Evolutionary conservation across 2,329 filamentous ascomycete species (phyloP).

Genomic region (Stemphylium beticola): DNA sequence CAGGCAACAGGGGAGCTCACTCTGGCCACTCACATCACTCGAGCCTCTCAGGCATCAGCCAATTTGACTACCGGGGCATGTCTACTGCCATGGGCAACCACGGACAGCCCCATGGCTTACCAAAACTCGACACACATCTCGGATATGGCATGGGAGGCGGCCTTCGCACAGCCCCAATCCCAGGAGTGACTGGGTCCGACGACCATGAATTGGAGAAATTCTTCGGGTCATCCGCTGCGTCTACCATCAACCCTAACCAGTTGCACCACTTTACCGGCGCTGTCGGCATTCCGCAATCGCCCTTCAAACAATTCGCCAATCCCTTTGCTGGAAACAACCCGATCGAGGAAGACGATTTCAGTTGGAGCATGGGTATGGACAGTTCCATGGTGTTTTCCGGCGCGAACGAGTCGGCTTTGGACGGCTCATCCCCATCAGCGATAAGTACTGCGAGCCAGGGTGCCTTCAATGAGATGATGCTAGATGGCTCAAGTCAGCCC

Average conservation of each 20-base stretch:
- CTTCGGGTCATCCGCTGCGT: slow-evolving; percentile 64
- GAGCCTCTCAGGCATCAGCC: slow-evolving; percentile 72
- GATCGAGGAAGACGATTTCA: slow-evolving; percentile 77
- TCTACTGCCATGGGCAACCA: slow-evolving; percentile 70
- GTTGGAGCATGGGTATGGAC: slow-evolving; percentile 85
- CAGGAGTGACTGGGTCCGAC: slow-evolving; percentile 60
- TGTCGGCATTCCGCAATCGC: slow-evolving; percentile 64
- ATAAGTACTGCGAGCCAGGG: slow-evolving; percentile 95
- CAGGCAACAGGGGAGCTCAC: slow-evolving; percentile 58
- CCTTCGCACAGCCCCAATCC: slow-evolving; percentile 73
- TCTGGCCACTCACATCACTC: slow-evolving; percentile 70
- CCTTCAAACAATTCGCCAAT: slow-evolving; percentile 47
- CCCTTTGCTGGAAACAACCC: slow-evolving; percentile 66
- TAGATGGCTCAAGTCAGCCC: slow-evolving; percentile 68
- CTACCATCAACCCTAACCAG: slow-evolving; percentile 69
- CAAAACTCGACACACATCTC: slow-evolving; percentile 84
- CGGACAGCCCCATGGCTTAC: slow-evolving; percentile 70
- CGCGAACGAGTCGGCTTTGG: slow-evolving; percentile 78
- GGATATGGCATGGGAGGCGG: slow-evolving; percentile 70
- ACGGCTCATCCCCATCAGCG: slow-evolving; percentile 92
- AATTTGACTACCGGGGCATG: slow-evolving; percentile 74
- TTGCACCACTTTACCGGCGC: slow-evolving; percentile 89
- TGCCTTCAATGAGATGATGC: slow-evolving; percentile 87
- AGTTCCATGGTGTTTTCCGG: slow-evolving; percentile 62
- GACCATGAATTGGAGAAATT: slow-evolving; percentile 73